Percentiles rank a stretch among this genome's conserved stretches.
Evolutionary conservation across 768 basidiomycete genomes (phyloP).

Genomic region (Mycena indigotica): DNA sequence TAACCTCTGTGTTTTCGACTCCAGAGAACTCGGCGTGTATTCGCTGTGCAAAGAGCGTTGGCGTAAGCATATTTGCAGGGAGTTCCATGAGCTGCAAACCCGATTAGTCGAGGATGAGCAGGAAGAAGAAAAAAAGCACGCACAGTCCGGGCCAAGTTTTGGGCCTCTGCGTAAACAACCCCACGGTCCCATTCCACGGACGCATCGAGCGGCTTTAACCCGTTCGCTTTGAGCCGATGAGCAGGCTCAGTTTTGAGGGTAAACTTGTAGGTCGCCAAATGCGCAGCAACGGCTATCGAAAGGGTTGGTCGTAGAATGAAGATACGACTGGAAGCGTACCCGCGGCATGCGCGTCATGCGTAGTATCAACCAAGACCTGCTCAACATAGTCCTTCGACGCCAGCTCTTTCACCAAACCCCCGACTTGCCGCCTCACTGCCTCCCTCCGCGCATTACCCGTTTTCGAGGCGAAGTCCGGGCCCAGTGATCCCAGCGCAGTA

Average conservation of each 20-base stretch:
- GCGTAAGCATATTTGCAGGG: constrained; percentile 85
- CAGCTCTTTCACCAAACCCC: constrained; percentile 70
- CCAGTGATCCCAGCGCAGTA: constrained; percentile 60
- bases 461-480: constrained; percentile 53
- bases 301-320: constrained; percentile 1
- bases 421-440: constrained; percentile 68
- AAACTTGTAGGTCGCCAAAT: constrained; percentile 76
- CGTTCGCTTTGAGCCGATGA: constrained; percentile 61
- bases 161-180: constrained; percentile 70
- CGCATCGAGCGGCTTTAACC: constrained; percentile 44
- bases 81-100: constrained; percentile 71
- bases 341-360: constrained; percentile 73
- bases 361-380: constrained; percentile 64
- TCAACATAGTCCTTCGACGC: constrained; percentile 61
- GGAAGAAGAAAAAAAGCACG: constrained; percentile 15
- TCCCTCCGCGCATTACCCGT: constrained; percentile 57
- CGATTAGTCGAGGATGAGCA: not conserved
- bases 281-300: constrained; percentile 69
- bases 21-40: constrained; percentile 67
- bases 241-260: constrained; percentile 74
- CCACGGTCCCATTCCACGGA: constrained; percentile 75
- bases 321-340: constrained; percentile 43
- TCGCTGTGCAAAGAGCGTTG: constrained; percentile 79
- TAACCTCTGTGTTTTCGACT: constrained; percentile 66
- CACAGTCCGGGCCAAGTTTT: constrained; percentile 81